A percentile compares a stretch with the other conserved stretches of the same genome.
phyloP scores from a whole-genome alignment of 2,329 filamentous ascomycete species.

The Fusarium liriodendri region DNA sequence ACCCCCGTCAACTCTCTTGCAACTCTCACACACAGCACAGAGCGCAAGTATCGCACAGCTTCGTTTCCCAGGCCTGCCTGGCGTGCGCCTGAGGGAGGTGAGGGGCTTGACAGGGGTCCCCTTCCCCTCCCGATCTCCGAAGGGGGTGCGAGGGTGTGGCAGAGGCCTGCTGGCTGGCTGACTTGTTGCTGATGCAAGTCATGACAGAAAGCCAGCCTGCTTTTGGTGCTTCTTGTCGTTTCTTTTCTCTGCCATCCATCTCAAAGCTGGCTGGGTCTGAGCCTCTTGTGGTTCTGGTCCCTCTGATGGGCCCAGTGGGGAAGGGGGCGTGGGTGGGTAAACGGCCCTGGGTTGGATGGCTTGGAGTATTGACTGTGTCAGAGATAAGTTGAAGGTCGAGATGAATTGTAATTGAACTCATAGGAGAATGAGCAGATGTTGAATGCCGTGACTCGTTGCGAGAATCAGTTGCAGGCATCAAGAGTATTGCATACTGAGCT shows the following conservation, averaged over 20 bases:
- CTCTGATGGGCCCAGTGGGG: slow-evolving; percentile 20
- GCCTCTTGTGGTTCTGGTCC: background rate
- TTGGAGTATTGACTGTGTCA: slow-evolving; percentile 11
- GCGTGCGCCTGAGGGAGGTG: slow-evolving; percentile 20
- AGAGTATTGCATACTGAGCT: background rate
- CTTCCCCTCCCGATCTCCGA: slow-evolving; percentile 24
- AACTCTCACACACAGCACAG: slow-evolving; percentile 33
- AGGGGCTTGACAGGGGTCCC: slow-evolving; percentile 28
- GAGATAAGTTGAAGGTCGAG: slow-evolving; percentile 24
- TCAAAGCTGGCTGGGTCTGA: slow-evolving; percentile 2
- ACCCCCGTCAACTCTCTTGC: slow-evolving; percentile 35
- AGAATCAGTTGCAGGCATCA: background rate
- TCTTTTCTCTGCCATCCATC: slow-evolving; percentile 2
- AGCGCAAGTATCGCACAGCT: slow-evolving; percentile 23
- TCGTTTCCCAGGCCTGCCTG: slow-evolving; percentile 25
- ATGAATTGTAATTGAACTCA: background rate
- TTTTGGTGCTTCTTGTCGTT: background rate
- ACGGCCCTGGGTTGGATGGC: slow-evolving; percentile 3
- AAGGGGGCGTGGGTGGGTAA: slow-evolving; percentile 18
- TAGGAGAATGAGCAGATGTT: background rate
- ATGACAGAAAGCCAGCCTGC: slow-evolving; percentile 17
- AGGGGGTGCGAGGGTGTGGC: slow-evolving; percentile 18
- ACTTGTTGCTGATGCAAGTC: slow-evolving; percentile 33
- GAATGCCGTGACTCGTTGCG: background rate
- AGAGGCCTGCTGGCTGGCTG: slow-evolving; percentile 29